These are phyloP conservation scores for Leccinum ochraceum DNA, from an alignment of 768 basidiomycete species.

Conservation along the genomic window DNA sequence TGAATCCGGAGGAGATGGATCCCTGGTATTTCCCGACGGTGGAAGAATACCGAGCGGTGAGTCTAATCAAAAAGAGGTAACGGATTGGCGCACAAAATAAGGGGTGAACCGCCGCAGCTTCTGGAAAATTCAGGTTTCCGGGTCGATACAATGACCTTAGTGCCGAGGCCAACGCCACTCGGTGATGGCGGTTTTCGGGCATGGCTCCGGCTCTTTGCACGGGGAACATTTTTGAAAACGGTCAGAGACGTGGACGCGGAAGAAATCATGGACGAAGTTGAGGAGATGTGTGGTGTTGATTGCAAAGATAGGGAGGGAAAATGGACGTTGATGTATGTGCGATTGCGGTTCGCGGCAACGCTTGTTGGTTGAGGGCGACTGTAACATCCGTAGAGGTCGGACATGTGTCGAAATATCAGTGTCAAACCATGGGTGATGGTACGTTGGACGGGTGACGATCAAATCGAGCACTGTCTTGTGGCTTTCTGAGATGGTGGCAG, in stretches of 20 bases:
- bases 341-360: constrained; percentile 64
- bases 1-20: constrained; percentile 61
- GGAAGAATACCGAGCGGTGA: constrained; percentile 61
- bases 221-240: constrained; percentile 56
- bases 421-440: constrained; percentile 4
- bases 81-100: constrained; percentile 4
- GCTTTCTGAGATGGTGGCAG: not conserved
- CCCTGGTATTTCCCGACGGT: constrained; percentile 87
- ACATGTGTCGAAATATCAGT: constrained; percentile 1
- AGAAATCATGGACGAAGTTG: constrained; percentile 63
- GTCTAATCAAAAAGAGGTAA: constrained; percentile 8
- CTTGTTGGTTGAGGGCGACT: constrained; percentile 30
- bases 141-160: constrained; percentile 52
- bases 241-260: constrained; percentile 55
- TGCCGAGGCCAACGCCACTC: constrained; percentile 56
- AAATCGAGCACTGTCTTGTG: constrained; percentile 5
- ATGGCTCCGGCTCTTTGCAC: constrained; percentile 70
- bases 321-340: constrained; percentile 74
- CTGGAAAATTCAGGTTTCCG: constrained; percentile 58
- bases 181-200: constrained; percentile 50
- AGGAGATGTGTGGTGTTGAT: constrained; percentile 54
- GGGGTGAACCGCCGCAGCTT: constrained; percentile 42
- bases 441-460: constrained; percentile 10
- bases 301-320: constrained; percentile 57
- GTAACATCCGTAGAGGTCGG: constrained; percentile 1